phyloP scores from a whole-genome alignment of 306 rosid species.

The Malus orientalis region DNA sequence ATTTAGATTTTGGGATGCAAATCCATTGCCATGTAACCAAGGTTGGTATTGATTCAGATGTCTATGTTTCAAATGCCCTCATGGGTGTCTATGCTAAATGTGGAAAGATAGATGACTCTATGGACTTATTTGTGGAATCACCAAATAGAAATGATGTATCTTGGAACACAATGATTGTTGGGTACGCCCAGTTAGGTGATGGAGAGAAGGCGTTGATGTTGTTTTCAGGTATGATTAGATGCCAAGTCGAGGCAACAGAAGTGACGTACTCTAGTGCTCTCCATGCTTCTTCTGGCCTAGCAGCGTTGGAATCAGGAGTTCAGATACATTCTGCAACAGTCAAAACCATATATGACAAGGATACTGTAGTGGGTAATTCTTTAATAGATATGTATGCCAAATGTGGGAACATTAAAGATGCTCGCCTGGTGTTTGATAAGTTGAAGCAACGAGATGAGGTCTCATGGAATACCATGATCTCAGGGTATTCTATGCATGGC shows the following conservation, averaged over 20 bases:
- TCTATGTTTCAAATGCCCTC: slow-evolving; percentile 43
- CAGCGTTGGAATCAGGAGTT: slow-evolving; percentile 34
- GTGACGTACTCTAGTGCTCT: slow-evolving; percentile 47
- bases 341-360: slow-evolving; percentile 32
- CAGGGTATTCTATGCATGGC: slow-evolving; percentile 41
- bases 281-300: slow-evolving; percentile 39
- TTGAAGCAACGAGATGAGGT: slow-evolving; percentile 30
- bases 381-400: slow-evolving; percentile 51
- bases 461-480: slow-evolving; percentile 48
- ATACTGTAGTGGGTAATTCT: slow-evolving; percentile 36
- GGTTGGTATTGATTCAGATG: slow-evolving; percentile 30
- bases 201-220: slow-evolving; percentile 35
- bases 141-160: slow-evolving; percentile 30
- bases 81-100: slow-evolving; percentile 50
- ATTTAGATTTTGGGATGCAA: slow-evolving; percentile 26
- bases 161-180: slow-evolving; percentile 50
- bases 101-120: slow-evolving; percentile 27
- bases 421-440: slow-evolving; percentile 32
- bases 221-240: slow-evolving; percentile 26
- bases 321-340: slow-evolving; percentile 43
- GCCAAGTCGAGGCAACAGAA: slow-evolving; percentile 32
- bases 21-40: slow-evolving; percentile 33
- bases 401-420: slow-evolving; percentile 39
- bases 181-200: slow-evolving; percentile 36
- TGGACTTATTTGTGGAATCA: slow-evolving; percentile 28